Base-by-base conservation (phyloP, 2,329 filamentous ascomycete species). In the Blastomyces percursus region DNA sequence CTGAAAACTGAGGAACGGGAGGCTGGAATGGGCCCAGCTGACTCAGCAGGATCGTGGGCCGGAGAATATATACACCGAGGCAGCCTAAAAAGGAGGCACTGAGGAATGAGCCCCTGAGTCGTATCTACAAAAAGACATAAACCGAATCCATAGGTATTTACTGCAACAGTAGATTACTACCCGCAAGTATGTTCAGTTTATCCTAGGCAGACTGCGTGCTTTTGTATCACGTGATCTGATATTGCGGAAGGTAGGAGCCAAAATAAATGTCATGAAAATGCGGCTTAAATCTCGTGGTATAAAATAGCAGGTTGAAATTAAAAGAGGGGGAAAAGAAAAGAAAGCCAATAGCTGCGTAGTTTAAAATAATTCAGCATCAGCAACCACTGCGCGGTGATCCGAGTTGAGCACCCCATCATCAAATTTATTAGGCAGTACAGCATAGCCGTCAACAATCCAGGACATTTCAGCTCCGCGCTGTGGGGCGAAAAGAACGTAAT, bases 301-400 rank as follows among this genome's bases (percentile, higher is more conserved):
- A 35, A 32, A 8, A 11, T 9, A 35, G 30, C 30, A 16, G 40
- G 19, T 44, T 19, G 42, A n/a, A 44, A 44, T 44, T 16, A 19
- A 44, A 44, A n/a, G 14, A 19, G 42, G 12, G 14, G 1, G 16
- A 44, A 11, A 38, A 38, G 7, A 42, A 42, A 42, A n/a, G 12
- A 16, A n/a, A 55, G 27, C 35, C 3, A 55, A 55, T n/a, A 38
- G 16, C 35, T 38, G 6, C 21, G 27, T 38, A 40, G n/a, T n/a
- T 64, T 54, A 67, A 38, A 38, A 44, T 58, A 76, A 65, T 4
- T 67, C 65, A 30, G 74, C 71, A 74, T 85, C 83, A 2, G 78
- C 80, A 55, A 85, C 78, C 5, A 85, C 83, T 55, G 79, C 80
- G 55, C 81, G 75, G 69, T 85, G 83, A 68, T 85, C 83, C 63